Evolutionary conservation across 1,284 basidiomycete genomes (phyloP).

Genomic region (Naganishia albida): DNA sequence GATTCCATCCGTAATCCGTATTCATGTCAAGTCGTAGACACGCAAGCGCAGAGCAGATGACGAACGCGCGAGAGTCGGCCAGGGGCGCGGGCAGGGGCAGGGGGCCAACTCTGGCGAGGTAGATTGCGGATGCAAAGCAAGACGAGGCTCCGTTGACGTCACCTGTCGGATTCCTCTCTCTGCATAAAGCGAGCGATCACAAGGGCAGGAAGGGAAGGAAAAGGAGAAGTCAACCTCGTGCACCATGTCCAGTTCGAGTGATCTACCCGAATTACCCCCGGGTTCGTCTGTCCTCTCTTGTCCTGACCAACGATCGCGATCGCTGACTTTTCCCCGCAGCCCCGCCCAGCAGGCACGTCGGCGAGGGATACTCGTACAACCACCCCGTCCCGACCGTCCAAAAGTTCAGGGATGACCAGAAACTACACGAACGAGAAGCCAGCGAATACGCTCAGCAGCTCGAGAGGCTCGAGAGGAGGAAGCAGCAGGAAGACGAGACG

Average conservation of each 20-base stretch:
- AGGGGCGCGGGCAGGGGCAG: background rate
- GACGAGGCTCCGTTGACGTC: no score
- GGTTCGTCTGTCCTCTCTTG: background rate
- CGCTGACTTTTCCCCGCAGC: constrained; percentile 37
- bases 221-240: no score
- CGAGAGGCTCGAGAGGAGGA: constrained; percentile 30
- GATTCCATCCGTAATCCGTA: background rate
- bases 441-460: constrained; percentile 42
- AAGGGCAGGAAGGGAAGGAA: no score
- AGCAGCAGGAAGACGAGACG: constrained; percentile 23
- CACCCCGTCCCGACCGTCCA: constrained; percentile 56
- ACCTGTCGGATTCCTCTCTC: background rate
- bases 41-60: constrained; percentile 29
- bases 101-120: background rate
- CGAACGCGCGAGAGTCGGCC: constrained; percentile 7
- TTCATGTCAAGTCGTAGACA: constrained; percentile 3
- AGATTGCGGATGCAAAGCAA: background rate
- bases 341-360: constrained; percentile 46
- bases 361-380: constrained; percentile 46
- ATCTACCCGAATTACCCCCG: background rate
- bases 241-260: background rate
- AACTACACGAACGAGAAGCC: constrained; percentile 46
- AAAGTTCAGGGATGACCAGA: constrained; percentile 47
- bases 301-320: background rate
- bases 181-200: background rate